Conservation (phyloP, 352 stramenopile genomes). For the Globisporangium mamillatum region DNA sequence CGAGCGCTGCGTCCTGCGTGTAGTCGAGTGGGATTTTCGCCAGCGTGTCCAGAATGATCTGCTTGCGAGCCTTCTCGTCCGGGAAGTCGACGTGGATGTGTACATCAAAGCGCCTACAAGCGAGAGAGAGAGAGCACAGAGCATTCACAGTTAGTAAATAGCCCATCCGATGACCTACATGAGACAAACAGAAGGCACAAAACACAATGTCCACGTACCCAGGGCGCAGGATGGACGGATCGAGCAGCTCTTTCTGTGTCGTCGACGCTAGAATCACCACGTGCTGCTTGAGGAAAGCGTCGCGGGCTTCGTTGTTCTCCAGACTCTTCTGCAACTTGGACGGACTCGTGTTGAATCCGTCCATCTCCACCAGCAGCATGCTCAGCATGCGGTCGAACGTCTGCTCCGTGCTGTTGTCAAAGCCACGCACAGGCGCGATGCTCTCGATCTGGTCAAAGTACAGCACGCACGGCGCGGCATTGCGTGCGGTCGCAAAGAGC, state of each 20-base stretch:
- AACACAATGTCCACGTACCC: slow-evolving; percentile 38
- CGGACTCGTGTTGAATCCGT: slow-evolving; percentile 69
- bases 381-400: slow-evolving; percentile 91
- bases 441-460: slow-evolving; percentile 93
- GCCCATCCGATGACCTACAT: not conserved
- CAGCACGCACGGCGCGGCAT: slow-evolving; percentile 78
- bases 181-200: not conserved
- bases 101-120: slow-evolving; percentile 70
- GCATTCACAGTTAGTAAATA: not conserved
- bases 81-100: slow-evolving; percentile 70
- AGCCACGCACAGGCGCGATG: slow-evolving; percentile 81
- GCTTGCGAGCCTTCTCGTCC: slow-evolving; percentile 41
- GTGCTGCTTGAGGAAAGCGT: slow-evolving; percentile 75
- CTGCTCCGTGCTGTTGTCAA: slow-evolving; percentile 91
- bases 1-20: slow-evolving; percentile 26
- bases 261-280: slow-evolving; percentile 86
- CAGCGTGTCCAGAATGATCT: slow-evolving; percentile 52
- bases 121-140: not conserved
- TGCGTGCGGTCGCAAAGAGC: slow-evolving; percentile 84
- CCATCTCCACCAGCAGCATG: slow-evolving; percentile 90
- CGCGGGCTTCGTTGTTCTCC: slow-evolving; percentile 34
- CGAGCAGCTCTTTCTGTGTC: slow-evolving; percentile 64
- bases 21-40: slow-evolving; percentile 58
- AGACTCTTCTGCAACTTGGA: slow-evolving; percentile 33
- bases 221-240: slow-evolving; percentile 83